Evolutionary conservation across 1,139 yeast species (phyloP).

Genomic region (Kluyveromyces sp.): DNA sequence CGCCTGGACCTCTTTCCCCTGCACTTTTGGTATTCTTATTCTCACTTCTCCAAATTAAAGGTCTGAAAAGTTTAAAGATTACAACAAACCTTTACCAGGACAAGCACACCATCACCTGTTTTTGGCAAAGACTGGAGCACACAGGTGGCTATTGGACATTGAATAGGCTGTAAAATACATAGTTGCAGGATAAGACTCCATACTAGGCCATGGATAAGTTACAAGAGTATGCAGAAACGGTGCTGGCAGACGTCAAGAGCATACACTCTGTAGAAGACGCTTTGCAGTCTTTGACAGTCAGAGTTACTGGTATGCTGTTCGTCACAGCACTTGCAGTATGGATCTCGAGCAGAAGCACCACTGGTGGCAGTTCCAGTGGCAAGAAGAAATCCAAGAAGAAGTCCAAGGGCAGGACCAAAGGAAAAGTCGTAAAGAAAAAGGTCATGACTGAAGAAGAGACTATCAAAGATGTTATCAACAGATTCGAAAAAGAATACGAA

Average conservation of each 20-base stretch:
- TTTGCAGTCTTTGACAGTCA: constrained; percentile 8
- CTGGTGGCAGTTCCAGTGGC: too few species aligned
- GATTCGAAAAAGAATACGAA: constrained; percentile 24
- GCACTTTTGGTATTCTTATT: too few species aligned
- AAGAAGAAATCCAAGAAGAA: not conserved
- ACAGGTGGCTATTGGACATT: too few species aligned
- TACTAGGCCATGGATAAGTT: not conserved
- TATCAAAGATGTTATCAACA: constrained; percentile 20
- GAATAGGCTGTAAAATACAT: too few species aligned
- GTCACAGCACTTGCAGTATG: constrained; percentile 7
- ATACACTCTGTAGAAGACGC: constrained; percentile 7
- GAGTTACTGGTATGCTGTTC: constrained; percentile 9
- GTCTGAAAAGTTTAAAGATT: too few species aligned
- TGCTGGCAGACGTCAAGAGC: not conserved
- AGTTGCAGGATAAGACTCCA: not conserved
- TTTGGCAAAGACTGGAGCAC: too few species aligned
- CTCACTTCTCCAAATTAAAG: too few species aligned
- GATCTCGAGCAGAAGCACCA: not conserved
- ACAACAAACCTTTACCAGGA: too few species aligned
- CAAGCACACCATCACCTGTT: too few species aligned
- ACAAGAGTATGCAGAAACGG: not conserved
- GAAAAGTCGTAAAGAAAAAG: constrained; percentile 2
- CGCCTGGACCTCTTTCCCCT: too few species aligned
- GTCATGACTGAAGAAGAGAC: constrained; percentile 19
- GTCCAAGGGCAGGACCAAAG: not conserved